Base-by-base conservation (phyloP, 768 basidiomycete genomes). In the Daedalea quercina region DNA sequence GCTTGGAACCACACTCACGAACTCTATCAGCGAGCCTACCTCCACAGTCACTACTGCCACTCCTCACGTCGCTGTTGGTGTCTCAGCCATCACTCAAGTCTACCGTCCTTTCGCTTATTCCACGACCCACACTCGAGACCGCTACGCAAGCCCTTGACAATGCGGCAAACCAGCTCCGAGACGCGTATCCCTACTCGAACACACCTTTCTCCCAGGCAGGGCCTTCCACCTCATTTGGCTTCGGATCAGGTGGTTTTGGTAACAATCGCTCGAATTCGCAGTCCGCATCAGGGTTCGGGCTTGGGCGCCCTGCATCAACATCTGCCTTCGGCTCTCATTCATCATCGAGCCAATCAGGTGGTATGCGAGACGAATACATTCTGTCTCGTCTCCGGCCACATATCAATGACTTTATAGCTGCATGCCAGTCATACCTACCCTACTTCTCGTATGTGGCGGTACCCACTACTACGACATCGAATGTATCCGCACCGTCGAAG, bases 341-440 rank as follows among this genome's bases (percentile, higher is more conserved):
- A 26, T 55, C 50, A 25, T 47, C 50, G 24, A 51, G 56, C 44
- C 59, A 52, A 11, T 40, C 53, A 51, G 54, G 60, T 53, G 80
- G 80, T 34, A 92, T 91, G 87, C 83, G 90, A 54, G 85, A 90
- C 53, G 81, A 84, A 6, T 93, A 93, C 65, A 76, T 92, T 57
- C 68, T 82, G 35, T 87, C 84, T 17, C 78, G 90, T 51, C 72
- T 93, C 17, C 79, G 84, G 45, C 84, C 86, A 15, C 82, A 85
- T 66, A 81, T 91, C 47, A 70, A 75, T 48, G 90, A 91, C 48
- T 93, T 89, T 59, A 82, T 85, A 26, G 78, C 90, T 2, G 79
- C 84, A 26, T 87, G 80, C 66, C 76, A 83, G 65, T 85, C 90
- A 6, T 93, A 92, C 65, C 79, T 92, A 44, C 88, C 87, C 2